Evolutionary conservation across 257 asterid species (phyloP).

Genomic region (Striga asiatica): DNA sequence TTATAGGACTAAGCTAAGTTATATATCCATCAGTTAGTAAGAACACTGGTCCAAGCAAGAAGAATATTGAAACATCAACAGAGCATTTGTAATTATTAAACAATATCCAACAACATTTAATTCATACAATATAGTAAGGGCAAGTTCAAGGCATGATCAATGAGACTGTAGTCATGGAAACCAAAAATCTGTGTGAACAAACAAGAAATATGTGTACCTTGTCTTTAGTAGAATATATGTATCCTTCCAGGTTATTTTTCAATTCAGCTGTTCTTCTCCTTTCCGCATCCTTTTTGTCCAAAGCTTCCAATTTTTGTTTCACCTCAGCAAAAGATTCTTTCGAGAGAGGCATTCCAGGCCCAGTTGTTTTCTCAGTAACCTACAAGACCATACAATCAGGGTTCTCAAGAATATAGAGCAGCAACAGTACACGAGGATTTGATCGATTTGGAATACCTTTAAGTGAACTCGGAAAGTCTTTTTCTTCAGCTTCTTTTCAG

Average conservation of each 20-base stretch:
- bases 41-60: background rate
- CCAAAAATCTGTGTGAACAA: constrained; percentile 8
- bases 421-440: background rate
- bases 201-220: constrained; percentile 41
- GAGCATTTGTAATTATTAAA: background rate
- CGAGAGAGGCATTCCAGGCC: constrained; percentile 75
- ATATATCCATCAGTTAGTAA: constrained; percentile 1
- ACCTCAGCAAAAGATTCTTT: constrained; percentile 62
- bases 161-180: background rate
- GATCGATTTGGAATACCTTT: constrained; percentile 38
- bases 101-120: constrained; percentile 1
- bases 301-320: constrained; percentile 49
- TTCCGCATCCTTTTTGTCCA: constrained; percentile 92
- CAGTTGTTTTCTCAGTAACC: constrained; percentile 76
- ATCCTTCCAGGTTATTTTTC: constrained; percentile 90
- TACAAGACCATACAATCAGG: constrained; percentile 21
- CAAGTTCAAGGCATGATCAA: background rate
- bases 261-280: constrained; percentile 93
- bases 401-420: constrained; percentile 10
- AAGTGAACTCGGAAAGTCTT: constrained; percentile 83
- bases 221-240: constrained; percentile 90
- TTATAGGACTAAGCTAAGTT: background rate
- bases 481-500: constrained; percentile 84
- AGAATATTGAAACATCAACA: background rate
- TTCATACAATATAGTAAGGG: background rate